Conservation (phyloP, 352 stramenopile genomes). For the Pythium insidiosum region DNA sequence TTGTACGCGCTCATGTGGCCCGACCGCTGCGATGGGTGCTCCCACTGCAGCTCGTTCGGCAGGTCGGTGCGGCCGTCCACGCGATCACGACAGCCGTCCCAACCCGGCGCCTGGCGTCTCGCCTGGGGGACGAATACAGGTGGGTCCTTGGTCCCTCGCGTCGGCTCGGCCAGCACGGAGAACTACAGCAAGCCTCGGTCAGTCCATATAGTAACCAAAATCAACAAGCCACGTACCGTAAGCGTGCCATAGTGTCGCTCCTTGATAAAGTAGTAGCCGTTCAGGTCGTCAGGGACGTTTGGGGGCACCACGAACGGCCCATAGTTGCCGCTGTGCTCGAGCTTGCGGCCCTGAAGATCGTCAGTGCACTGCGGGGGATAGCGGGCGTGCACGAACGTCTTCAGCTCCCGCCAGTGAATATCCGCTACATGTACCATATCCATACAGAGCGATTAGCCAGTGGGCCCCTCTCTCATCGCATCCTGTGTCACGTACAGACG, state of each 20-base stretch:
- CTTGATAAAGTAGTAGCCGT: conserved; percentile 63
- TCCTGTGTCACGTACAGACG: conserved; percentile 63
- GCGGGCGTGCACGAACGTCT: conserved; percentile 83
- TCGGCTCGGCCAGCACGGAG: conserved; percentile 88
- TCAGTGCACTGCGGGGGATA: conserved; percentile 90
- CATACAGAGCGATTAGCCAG: too few species aligned
- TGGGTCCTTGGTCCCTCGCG: conserved; percentile 48
- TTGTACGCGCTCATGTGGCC: conserved; percentile 86
- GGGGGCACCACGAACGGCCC: conserved; percentile 27
- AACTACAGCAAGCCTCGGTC: conserved; percentile 24
- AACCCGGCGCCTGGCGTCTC: conserved; percentile 85
- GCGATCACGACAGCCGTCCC: conserved; percentile 92
- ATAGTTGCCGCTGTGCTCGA: conserved; percentile 74
- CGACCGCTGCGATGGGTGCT: conserved; percentile 77
- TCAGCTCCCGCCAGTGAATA: conserved; percentile 88
- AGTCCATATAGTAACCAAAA: background rate
- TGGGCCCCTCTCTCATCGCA: too few species aligned
- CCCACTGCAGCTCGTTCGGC: conserved; percentile 65
- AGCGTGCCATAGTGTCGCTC: conserved; percentile 66
- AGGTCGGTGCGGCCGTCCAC: conserved; percentile 60
- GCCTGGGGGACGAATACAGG: conserved; percentile 87
- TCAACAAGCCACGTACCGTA: conserved; percentile 27
- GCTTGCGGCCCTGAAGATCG: conserved; percentile 58
- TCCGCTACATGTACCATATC: too few species aligned
- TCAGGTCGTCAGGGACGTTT: conserved; percentile 20